Base-by-base conservation (phyloP, 768 basidiomycete species). In the Kwoniella europaea region DNA sequence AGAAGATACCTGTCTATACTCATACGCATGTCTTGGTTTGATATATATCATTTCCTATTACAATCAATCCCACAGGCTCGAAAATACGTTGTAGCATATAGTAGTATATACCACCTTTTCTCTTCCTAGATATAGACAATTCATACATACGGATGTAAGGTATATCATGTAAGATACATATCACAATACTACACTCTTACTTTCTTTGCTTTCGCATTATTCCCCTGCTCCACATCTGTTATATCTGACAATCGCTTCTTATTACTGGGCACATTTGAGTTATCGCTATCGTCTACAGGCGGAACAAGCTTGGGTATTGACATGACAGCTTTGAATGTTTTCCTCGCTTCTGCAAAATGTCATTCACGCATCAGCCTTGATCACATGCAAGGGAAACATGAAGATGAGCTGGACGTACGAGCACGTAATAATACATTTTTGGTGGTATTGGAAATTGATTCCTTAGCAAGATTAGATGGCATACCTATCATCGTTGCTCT, bases 381-480 rank as follows among this genome's bases (percentile, higher is more conserved):
- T 16, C 13, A 2, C 46, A 18, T 18, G 2, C 12, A 13, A 12
- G 46, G 12, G 46, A 15, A 4, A 1, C 24, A 50, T 50, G 12
- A 50, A 5, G 10, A 50, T 13, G 46, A 18, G 18, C 12, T 15
- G 18, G 46, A 79, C 82, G 72, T 61, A 83, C 82, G 82, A 24
- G 82, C 82, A 69, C 73, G 73, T 2, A 82, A 71, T 16, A 83
- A 64, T 5, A 82, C 79, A 58, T 70, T 67, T 50, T 75, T 75
- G 10, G 78, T 74, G 42, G 74, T 78, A 10, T 67, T 64, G 3
- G 69, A 67, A 24, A 83, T 67, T 15, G 80, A 71, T 43, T 82
- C 80, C 65, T 79, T 81, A 2, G 82, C 80, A 2, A 82, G 74
- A 71, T 83, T 83, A 20, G 81, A 78, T 41, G 81, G 80, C 82